phyloP scores from a whole-genome alignment of 441 rosid species.

The Gossypium armourianum region DNA sequence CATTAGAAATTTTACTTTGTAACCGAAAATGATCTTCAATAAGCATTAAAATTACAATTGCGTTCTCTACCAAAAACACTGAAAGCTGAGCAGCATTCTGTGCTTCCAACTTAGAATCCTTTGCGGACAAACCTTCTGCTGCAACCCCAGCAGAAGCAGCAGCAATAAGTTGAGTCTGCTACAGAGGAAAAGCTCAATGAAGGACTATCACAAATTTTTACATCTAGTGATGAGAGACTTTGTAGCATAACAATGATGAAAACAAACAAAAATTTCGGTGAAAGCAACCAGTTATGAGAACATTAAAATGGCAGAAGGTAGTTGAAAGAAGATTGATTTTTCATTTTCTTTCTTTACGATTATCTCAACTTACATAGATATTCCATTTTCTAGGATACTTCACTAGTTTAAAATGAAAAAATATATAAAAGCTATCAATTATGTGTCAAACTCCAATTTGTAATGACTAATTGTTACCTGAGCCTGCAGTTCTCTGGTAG shows the following conservation, averaged over 20 bases:
- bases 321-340: background rate
- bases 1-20: constrained; percentile 77
- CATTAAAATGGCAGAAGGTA: background rate
- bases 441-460: background rate
- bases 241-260: background rate
- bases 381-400: background rate
- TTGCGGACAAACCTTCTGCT: constrained; percentile 86
- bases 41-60: constrained; percentile 94
- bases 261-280: constrained; percentile 7
- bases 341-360: background rate
- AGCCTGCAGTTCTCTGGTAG: constrained; percentile 93
- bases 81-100: constrained; percentile 96
- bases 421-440: background rate
- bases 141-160: constrained; percentile 99
- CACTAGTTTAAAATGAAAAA: background rate
- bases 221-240: constrained; percentile 1
- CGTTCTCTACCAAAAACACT: constrained; percentile 93
- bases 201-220: constrained; percentile 15
- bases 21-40: constrained; percentile 97
- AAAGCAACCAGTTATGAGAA: background rate
- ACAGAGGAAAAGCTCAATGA: constrained; percentile 26
- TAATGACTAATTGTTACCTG: constrained; percentile 46
- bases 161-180: constrained; percentile 98
- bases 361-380: background rate
- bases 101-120: constrained; percentile 79